Base-by-base conservation (phyloP, 257 asterid genomes). In the Penstemon barbatus region DNA sequence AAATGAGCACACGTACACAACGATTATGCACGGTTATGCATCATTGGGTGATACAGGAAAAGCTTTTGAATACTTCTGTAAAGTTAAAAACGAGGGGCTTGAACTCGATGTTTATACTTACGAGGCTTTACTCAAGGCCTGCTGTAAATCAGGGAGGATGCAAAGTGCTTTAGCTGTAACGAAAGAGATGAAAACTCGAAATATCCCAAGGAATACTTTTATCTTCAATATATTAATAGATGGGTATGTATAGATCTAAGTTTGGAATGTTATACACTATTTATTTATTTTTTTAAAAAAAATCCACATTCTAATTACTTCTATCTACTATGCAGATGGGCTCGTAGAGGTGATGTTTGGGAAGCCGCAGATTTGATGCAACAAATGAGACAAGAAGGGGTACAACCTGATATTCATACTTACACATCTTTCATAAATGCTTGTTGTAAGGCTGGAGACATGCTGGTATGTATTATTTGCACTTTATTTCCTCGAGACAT, bases 81-180 rank as follows among this genome's bases (percentile, higher is more conserved):
- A 77, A 80, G 63, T 89, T 7, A 91, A 91, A 77, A 80, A 68
- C 5, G 99, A 91, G 72, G 99, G 97, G 45, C 88, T 94, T 53
- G 89, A 89, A 80, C 87, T 94, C 45, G 99, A 94, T 64, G 94
- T 91, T 49, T 94, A 79, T 55, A 83, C 90, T 1, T 94, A 89
- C 3, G 97, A 91, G 85, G 99, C 99, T 53, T 83, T 94, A 67
- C 99, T 94, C 79, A 91, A 91, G 90, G 97, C 99, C 48, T 94
- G 97, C 67, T 94, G 99, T 74, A 94, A 94, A 83, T 59, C 99
- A 46, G 99, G 99, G 81, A 87, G 99, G 85, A 94, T 94, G 97
- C 99, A 94, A 75, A 91, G 99, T 78, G 99, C 99, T 82, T 79
- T 94, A 84, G 97, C 96, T 37, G 96, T 94, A 65, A 94, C 99